Evolutionary conservation across 768 basidiomycete genomes (phyloP).

Genomic region (Termitomyces sp.): DNA sequence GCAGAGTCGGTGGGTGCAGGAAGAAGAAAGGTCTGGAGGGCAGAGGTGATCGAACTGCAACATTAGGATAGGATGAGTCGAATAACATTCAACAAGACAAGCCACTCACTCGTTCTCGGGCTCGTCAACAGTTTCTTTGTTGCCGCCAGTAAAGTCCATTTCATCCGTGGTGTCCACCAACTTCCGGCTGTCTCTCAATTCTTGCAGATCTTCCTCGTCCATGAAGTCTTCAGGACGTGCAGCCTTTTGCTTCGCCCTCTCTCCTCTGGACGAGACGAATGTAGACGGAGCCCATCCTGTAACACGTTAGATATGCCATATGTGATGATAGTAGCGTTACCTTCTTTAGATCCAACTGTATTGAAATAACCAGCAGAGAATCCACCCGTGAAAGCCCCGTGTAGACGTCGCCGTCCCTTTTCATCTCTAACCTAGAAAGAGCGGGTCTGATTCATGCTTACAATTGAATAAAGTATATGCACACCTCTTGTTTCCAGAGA

Average conservation of each 20-base stretch:
- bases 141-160: constrained; percentile 62
- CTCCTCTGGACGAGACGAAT: constrained; percentile 83
- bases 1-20: constrained; percentile 75
- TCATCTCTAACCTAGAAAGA: constrained; percentile 78
- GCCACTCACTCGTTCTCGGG: constrained; percentile 51
- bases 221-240: constrained; percentile 90
- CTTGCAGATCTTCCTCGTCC: constrained; percentile 97
- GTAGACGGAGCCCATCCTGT: constrained; percentile 93
- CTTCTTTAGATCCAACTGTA: constrained; percentile 93
- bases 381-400: constrained; percentile 97
- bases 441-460: neutral
- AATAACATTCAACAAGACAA: neutral
- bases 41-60: constrained; percentile 53
- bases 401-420: constrained; percentile 86
- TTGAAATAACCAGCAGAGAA: constrained; percentile 99
- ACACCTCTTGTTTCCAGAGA: constrained; percentile 94
- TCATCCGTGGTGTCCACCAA: constrained; percentile 79
- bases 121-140: constrained; percentile 39
- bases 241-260: constrained; percentile 60
- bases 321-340: constrained; percentile 30
- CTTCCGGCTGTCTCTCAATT: constrained; percentile 65
- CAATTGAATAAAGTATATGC: constrained; percentile 17
- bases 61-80: constrained; percentile 3
- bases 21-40: constrained; percentile 62
- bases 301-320: constrained; percentile 2